Conservation (phyloP, 306 rosid species). For the Senna siamea region DNA sequence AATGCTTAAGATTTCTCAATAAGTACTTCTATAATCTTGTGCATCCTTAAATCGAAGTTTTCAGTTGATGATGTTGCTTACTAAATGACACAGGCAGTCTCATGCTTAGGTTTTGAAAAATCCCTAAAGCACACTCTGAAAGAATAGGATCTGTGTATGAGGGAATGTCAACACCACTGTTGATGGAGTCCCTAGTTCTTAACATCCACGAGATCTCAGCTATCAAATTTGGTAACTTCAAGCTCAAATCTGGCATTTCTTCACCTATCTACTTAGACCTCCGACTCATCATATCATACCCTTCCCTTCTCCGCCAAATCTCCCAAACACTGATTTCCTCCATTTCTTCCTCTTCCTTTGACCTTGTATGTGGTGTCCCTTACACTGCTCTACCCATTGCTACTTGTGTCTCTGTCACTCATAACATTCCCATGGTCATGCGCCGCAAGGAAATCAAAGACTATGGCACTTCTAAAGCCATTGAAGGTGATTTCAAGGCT, state of each 20-base stretch:
- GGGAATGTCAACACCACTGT: constrained; percentile 49
- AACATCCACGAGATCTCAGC: constrained; percentile 88
- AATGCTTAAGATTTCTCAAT: constrained; percentile 1
- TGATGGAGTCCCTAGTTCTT: constrained; percentile 73
- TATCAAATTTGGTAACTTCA: constrained; percentile 88
- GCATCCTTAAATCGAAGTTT: neutral
- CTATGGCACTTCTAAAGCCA: constrained; percentile 85
- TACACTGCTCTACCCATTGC: constrained; percentile 94
- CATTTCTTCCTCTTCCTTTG: constrained; percentile 62
- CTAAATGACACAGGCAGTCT: constrained; percentile 34
- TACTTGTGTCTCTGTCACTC: constrained; percentile 63
- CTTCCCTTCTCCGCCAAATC: constrained; percentile 74
- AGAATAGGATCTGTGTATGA: neutral
- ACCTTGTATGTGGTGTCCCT: constrained; percentile 86
- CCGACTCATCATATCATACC: constrained; percentile 85
- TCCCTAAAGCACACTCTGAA: neutral
- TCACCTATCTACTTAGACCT: constrained; percentile 93
- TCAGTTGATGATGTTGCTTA: neutral
- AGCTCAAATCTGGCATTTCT: constrained; percentile 88
- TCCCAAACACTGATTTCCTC: constrained; percentile 73
- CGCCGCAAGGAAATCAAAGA: constrained; percentile 93
- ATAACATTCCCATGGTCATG: constrained; percentile 82
- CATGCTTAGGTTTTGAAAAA: constrained; percentile 18
- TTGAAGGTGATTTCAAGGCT: constrained; percentile 64
- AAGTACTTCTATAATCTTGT: constrained; percentile 12